These are phyloP conservation scores for Fusarium hainanense DNA, from an alignment of 2,329 filamentous ascomycete genomes.

Conservation along the genomic window DNA sequence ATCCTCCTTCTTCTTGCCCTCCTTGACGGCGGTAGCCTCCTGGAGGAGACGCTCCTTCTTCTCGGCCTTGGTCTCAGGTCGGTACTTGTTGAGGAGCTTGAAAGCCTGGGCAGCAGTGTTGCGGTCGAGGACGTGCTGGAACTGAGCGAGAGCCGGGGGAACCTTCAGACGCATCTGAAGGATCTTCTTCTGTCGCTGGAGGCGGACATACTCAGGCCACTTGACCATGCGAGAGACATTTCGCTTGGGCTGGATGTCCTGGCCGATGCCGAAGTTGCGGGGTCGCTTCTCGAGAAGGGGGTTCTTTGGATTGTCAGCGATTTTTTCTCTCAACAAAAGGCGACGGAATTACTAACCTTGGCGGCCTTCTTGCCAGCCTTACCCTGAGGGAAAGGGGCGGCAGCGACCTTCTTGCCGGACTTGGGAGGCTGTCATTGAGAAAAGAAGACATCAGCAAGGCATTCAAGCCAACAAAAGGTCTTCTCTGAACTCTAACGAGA, in stretches of 20 bases:
- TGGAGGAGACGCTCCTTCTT: conserved; percentile 99
- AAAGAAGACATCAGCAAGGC: conserved; percentile 97
- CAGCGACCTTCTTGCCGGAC: conserved; percentile 95
- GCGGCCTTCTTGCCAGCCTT: conserved; percentile 96
- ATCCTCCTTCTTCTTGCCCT: conserved; percentile 99
- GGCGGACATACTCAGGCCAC: conserved; percentile 99
- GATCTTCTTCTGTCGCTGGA: conserved; percentile 95
- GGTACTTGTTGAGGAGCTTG: conserved; percentile 99
- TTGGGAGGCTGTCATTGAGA: conserved; percentile 99
- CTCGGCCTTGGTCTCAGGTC: conserved; percentile 97
- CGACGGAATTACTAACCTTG: conserved; percentile 76
- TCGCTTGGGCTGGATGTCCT: conserved; percentile 96
- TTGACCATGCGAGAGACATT: conserved; percentile 99
- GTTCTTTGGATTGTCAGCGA: conserved; percentile 74
- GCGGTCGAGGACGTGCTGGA: conserved; percentile 96
- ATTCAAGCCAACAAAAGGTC: conserved; percentile 78
- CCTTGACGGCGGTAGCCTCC: conserved; percentile 96
- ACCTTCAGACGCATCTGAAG: conserved; percentile 99
- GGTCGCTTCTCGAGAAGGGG: conserved; percentile 98
- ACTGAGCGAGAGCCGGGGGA: conserved; percentile 95
- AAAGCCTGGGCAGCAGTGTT: conserved; percentile 97
- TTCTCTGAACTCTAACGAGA: conserved; percentile 96
- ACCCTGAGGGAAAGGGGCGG: conserved; percentile 94
- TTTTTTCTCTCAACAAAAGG: background rate
- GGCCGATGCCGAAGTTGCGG: conserved; percentile 98